Evolutionary conservation across 2,329 filamentous ascomycete species (phyloP).

Genomic region (Zasmidium cellare): DNA sequence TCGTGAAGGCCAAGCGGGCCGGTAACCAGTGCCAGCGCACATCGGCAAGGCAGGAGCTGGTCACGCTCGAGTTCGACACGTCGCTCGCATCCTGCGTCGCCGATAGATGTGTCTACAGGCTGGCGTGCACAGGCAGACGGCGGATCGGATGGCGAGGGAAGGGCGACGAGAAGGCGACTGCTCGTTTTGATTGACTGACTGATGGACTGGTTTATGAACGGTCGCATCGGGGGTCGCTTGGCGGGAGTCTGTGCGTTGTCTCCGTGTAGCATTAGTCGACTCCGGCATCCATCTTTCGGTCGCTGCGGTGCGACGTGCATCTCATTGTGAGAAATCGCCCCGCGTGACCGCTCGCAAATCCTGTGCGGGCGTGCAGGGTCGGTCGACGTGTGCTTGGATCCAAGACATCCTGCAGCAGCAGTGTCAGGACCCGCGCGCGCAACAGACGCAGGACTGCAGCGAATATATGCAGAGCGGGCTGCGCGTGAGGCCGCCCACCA

Average conservation of each 20-base stretch:
- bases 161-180: background rate
- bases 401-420: background rate
- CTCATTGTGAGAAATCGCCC: background rate
- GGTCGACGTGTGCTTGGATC: background rate
- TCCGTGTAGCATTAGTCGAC: background rate
- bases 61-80: slow-evolving; percentile 4
- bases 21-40: background rate
- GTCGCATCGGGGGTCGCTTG: background rate
- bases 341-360: background rate
- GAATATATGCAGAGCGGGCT: background rate
- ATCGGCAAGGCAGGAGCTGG: background rate
- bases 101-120: background rate
- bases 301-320: background rate
- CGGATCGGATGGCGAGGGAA: background rate
- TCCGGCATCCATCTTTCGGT: slow-evolving; percentile 2
- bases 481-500: background rate
- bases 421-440: background rate
- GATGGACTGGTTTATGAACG: background rate
- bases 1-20: background rate
- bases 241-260: background rate
- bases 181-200: slow-evolving; percentile 1
- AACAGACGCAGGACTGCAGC: background rate
- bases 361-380: background rate
- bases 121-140: background rate
- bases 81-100: background rate